Base-by-base conservation (phyloP, 2,329 filamentous ascomycete genomes). In the Fusarium neocosmosporiellum region DNA sequence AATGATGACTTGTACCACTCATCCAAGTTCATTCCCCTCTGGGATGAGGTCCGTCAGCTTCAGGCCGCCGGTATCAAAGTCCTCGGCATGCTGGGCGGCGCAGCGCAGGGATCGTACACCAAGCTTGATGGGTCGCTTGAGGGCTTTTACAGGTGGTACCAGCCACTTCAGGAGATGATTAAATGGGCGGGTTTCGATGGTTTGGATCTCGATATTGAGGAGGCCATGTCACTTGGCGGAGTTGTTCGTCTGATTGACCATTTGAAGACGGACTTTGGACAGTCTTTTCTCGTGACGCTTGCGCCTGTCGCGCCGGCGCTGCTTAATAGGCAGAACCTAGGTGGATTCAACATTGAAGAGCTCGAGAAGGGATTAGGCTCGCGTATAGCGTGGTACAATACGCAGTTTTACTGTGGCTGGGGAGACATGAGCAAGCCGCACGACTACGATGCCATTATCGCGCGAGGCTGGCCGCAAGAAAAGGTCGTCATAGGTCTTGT, bases 341-440 rank as follows among this genome's bases (percentile, higher is more conserved):
- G 92, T 59, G 94, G 94, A 0, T 97, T 97, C 81, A 87, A 89
- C 77, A 96, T 97, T 80, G 86, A 89, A 24, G 84, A 89, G 22
- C 86, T 97, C 1, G 94, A 96, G 77, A 84, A 86, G 11, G 86
- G 87, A 72, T 84, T 88, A 2, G 91, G 91, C 0, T 81, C 83
- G 13, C 86, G 91, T 62, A 92, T 97, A 33, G 86, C 86, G 2
- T 98, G 94, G 88, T 97, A 97, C 79, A 97, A 97, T 77, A 87
- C 91, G 7, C 95, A 97, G 78, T 96, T 97, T 81, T 97, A 97
- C 85, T 95, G 93, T 76, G 94, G 94, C 0, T 97, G 94, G 90
- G 93, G 93, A 2, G 85, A 85, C 69, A 83, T 87, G 73, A 78
- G 77, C 24, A 82, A 75, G 24, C 78, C 86, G 0, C 60, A 75